Evolutionary conservation across 2,329 filamentous ascomycete species (phyloP).

Genomic region (Fusarium cyanostomum): DNA sequence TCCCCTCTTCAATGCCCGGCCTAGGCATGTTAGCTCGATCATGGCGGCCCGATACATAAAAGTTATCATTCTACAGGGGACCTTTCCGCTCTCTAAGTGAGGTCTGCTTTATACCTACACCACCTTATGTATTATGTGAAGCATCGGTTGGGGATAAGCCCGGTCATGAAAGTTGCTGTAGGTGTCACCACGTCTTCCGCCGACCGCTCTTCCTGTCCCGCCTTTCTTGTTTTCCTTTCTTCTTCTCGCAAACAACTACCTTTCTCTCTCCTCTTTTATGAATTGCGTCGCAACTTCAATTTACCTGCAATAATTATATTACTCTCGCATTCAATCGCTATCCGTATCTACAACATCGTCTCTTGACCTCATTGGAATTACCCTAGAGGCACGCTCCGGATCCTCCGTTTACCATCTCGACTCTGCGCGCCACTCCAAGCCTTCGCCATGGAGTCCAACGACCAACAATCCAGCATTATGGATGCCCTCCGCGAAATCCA

Average conservation of each 20-base stretch:
- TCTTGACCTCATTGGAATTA: background rate
- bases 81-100: background rate
- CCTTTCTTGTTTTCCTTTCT: slow-evolving; percentile 13
- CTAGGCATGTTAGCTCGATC: slow-evolving; percentile 19
- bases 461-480: slow-evolving; percentile 38
- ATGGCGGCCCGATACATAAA: slow-evolving; percentile 33
- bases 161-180: slow-evolving; percentile 23
- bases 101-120: no score
- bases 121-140: slow-evolving; percentile 37
- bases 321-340: background rate
- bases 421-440: background rate
- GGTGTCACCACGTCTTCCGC: slow-evolving; percentile 30
- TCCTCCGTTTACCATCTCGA: slow-evolving; percentile 1
- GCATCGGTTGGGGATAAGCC: slow-evolving; percentile 17
- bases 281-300: background rate
- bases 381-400: slow-evolving; percentile 19
- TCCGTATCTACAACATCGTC: background rate
- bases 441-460: slow-evolving; percentile 39
- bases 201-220: slow-evolving; percentile 36
- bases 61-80: slow-evolving; percentile 36
- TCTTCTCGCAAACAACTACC: background rate
- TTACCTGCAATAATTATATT: background rate
- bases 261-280: slow-evolving; percentile 1
- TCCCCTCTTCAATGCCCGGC: slow-evolving; percentile 16
- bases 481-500: slow-evolving; percentile 53